phyloP scores from a whole-genome alignment of 2,329 filamentous ascomycete species.

The Clonostachys rosea region DNA sequence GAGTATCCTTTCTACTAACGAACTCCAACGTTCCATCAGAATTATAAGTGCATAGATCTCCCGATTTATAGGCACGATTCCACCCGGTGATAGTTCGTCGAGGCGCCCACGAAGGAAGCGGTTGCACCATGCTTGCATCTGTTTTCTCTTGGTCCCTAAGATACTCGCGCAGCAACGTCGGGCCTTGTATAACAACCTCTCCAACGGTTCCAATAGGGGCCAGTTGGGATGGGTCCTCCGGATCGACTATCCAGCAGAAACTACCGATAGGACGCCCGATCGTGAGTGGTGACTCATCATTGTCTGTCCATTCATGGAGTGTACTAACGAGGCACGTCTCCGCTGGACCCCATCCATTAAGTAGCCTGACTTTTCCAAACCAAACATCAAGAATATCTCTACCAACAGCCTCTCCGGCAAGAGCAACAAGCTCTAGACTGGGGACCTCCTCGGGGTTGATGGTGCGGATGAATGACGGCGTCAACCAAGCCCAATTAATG shows the following conservation, averaged over 20 bases:
- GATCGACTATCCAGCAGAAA: slow-evolving; percentile 10
- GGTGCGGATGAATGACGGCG: neutral
- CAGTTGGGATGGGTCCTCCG: slow-evolving; percentile 6
- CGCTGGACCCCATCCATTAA: slow-evolving; percentile 5
- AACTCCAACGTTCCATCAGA: slow-evolving; percentile 9
- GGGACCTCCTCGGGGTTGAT: slow-evolving; percentile 1
- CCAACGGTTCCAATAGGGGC: slow-evolving; percentile 12
- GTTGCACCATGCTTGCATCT: slow-evolving; percentile 7
- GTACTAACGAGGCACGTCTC: slow-evolving; percentile 5
- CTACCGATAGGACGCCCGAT: slow-evolving; percentile 2
- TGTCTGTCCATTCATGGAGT: slow-evolving; percentile 1
- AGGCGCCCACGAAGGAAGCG: neutral
- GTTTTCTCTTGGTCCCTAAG: slow-evolving; percentile 25
- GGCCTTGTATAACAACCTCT: slow-evolving; percentile 23
- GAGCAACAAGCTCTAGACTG: neutral
- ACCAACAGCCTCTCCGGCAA: slow-evolving; percentile 4
- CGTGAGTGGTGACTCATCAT: neutral
- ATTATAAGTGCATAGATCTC: slow-evolving; percentile 8
- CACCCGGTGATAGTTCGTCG: slow-evolving; percentile 13
- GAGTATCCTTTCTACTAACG: slow-evolving; percentile 7
- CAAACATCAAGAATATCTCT: slow-evolving; percentile 4
- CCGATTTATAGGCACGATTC: slow-evolving; percentile 7
- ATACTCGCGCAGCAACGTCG: slow-evolving; percentile 38
- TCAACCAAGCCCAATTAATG: slow-evolving; percentile 3
- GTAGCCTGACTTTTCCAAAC: slow-evolving; percentile 2